These are phyloP conservation scores for Tetradesmus lagerheimii DNA, from an alignment of 139 green algal species.

Conservation along the genomic window DNA sequence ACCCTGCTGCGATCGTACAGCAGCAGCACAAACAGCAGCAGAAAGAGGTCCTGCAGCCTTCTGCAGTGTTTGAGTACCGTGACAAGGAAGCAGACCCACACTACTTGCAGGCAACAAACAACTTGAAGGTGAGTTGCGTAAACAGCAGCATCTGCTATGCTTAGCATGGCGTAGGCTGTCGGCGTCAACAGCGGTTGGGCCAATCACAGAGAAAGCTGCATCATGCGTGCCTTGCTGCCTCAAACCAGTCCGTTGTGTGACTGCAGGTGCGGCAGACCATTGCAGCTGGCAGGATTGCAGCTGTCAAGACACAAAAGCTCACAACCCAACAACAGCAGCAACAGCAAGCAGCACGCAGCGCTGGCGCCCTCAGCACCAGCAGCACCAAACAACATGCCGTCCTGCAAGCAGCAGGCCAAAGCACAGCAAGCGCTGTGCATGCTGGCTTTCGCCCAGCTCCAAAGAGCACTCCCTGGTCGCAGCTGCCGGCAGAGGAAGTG, in stretches of 20 bases:
- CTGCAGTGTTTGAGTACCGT: conserved; percentile 67
- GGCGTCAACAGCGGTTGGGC: too few species aligned
- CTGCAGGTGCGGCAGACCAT: conserved; percentile 24
- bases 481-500: conserved; percentile 56
- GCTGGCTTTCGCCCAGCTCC: background rate
- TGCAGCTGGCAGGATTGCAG: background rate
- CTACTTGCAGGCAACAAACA: conserved; percentile 70
- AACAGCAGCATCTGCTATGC: too few species aligned
- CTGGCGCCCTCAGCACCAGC: background rate
- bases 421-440: background rate
- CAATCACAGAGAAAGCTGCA: too few species aligned
- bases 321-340: conserved; percentile 26
- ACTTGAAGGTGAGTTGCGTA: conserved; percentile 57
- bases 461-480: background rate
- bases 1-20: conserved; percentile 62
- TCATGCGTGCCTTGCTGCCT: too few species aligned
- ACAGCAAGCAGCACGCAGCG: background rate
- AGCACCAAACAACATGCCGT: background rate
- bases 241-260: background rate
- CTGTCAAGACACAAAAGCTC: background rate
- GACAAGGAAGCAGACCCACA: conserved; percentile 63
- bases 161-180: too few species aligned
- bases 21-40: background rate
- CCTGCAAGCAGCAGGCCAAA: background rate
- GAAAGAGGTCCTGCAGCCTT: conserved; percentile 70